phyloP scores from a whole-genome alignment of 495 filamentous ascomycete genomes.

The Hyaloscypha variabilis region DNA sequence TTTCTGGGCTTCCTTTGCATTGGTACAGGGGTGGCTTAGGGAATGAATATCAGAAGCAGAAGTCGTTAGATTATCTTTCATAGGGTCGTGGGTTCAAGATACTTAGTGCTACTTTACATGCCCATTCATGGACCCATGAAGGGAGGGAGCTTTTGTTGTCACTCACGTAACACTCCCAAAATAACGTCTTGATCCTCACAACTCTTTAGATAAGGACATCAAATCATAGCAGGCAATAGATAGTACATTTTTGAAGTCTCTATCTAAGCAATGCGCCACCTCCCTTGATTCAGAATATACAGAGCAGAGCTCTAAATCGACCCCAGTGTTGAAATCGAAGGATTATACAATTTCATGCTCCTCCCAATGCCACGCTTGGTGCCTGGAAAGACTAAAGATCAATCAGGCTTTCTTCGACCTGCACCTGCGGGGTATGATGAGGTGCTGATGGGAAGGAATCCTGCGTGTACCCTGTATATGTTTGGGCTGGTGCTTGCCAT shows the following conservation, averaged over 20 bases:
- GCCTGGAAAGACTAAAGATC: conserved; percentile 60
- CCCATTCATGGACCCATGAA: too few species aligned
- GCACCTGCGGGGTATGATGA: conserved; percentile 60
- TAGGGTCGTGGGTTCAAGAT: too few species aligned
- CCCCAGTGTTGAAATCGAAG: background rate
- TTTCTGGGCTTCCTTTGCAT: too few species aligned
- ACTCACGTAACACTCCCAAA: too few species aligned
- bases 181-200: too few species aligned
- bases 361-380: conserved; percentile 23
- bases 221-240: background rate
- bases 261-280: background rate
- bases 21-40: too few species aligned
- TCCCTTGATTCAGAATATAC: background rate
- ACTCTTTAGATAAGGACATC: too few species aligned
- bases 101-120: too few species aligned
- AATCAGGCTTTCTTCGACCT: conserved; percentile 88
- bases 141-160: too few species aligned
- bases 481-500: conserved; percentile 44
- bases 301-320: background rate
- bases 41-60: too few species aligned
- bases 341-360: conserved; percentile 11
- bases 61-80: too few species aligned
- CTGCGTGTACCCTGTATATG: conserved; percentile 60
- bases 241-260: background rate
- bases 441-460: conserved; percentile 68